These are phyloP conservation scores for Venustampulla echinocandica DNA, from an alignment of 495 filamentous ascomycete genomes.

Conservation along the genomic window DNA sequence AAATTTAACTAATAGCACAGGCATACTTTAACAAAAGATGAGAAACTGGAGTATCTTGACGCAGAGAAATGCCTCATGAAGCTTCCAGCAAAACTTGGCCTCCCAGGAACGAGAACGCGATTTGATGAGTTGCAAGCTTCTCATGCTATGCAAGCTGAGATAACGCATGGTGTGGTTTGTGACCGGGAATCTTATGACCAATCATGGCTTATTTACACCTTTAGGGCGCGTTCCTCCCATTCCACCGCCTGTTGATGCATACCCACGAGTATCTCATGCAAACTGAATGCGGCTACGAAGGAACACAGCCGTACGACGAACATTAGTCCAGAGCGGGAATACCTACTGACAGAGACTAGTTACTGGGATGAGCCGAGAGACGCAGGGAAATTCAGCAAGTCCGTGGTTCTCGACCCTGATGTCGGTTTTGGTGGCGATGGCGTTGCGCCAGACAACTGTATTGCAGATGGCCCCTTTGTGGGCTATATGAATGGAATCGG, in stretches of 20 bases:
- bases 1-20: slow-evolving; percentile 7
- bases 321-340: neutral
- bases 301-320: slow-evolving; percentile 3
- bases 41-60: slow-evolving; percentile 34
- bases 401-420: slow-evolving; percentile 26
- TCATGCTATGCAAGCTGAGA: slow-evolving; percentile 26
- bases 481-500: slow-evolving; percentile 9
- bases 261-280: slow-evolving; percentile 27
- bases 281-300: slow-evolving; percentile 30
- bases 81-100: slow-evolving; percentile 21
- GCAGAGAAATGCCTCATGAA: slow-evolving; percentile 39
- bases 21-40: slow-evolving; percentile 28
- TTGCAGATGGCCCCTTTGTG: slow-evolving; percentile 36
- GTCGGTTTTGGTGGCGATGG: slow-evolving; percentile 39
- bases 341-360: slow-evolving; percentile 9
- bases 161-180: slow-evolving; percentile 32
- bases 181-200: neutral
- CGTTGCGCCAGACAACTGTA: slow-evolving; percentile 23
- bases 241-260: slow-evolving; percentile 25
- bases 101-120: slow-evolving; percentile 26
- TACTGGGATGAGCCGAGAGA: slow-evolving; percentile 41
- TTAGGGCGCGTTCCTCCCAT: slow-evolving; percentile 29
- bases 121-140: slow-evolving; percentile 39
- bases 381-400: slow-evolving; percentile 28
- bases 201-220: neutral